phyloP scores from a whole-genome alignment of 2,329 filamentous ascomycete genomes.

The Xylariaceae sp. region DNA sequence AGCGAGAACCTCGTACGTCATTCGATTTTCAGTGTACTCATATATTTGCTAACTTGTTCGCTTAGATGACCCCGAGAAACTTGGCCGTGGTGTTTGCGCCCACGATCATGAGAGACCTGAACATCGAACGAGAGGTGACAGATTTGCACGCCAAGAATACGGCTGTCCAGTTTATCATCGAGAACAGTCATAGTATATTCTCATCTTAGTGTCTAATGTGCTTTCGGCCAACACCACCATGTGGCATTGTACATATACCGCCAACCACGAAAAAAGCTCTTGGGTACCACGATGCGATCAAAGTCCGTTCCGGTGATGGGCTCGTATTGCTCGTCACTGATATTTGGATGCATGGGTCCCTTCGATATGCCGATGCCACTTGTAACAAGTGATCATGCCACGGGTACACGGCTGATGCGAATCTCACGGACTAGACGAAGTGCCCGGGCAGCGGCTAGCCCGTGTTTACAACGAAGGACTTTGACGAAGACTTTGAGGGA shows the following conservation, averaged over 20 bases:
- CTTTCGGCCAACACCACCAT: conserved; percentile 1
- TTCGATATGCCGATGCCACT: not conserved
- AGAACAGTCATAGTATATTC: conserved; percentile 82
- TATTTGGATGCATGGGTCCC: not conserved
- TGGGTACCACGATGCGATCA: not conserved
- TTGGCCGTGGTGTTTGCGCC: conserved; percentile 95
- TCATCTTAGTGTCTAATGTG: conserved; percentile 38
- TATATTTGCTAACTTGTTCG: conserved; percentile 23
- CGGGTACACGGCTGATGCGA: not conserved
- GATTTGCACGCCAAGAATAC: conserved; percentile 93
- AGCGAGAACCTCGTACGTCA: conserved; percentile 73
- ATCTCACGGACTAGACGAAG: not conserved
- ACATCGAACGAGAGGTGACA: conserved; percentile 88
- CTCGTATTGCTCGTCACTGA: conserved; percentile 5
- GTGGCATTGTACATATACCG: conserved; percentile 27
- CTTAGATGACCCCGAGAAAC: conserved; percentile 90
- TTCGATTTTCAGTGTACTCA: not conserved
- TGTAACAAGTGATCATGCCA: conserved; percentile 4
- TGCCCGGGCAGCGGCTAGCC: conserved; percentile 22
- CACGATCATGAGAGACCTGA: conserved; percentile 90
- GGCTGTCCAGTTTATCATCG: conserved; percentile 87
- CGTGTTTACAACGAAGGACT: conserved; percentile 15
- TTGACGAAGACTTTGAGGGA: conserved; percentile 30
- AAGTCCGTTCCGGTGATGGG: not conserved
- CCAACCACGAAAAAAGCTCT: conserved; percentile 3